Base-by-base conservation (phyloP, 2,329 filamentous ascomycete genomes). In the Talaromyces funiculosus region DNA sequence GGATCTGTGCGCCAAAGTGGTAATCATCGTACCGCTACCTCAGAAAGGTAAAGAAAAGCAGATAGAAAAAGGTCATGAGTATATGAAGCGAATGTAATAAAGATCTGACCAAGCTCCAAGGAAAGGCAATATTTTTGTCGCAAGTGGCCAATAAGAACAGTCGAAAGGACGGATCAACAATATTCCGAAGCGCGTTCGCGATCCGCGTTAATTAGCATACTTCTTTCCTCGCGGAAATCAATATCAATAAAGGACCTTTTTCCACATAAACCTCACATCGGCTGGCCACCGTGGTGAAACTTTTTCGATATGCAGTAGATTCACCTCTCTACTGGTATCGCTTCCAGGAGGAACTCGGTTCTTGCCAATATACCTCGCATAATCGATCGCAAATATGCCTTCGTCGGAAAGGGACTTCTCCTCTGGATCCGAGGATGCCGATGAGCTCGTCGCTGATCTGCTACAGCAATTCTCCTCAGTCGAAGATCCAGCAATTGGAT, bases 361-460 rank as follows among this genome's bases (percentile, higher is more conserved):
- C 14, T n/a, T 35, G 29, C 14, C 43, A 49, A 58, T 38, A 22
- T 16, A 7, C 10, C 18, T 18, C 22, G n/a, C 26, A 29, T 59
- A 20, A 31, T 53, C 22, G 20, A 24, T 26, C n/a, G 24, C 42
- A n/a, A 42, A 22, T 31, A 61, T 61, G 59, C 24, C 42, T 42
- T 35, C 53, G 9, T 49, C 33, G 22, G 40, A 51, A 18, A 57
- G 45, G 24, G 38, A 31, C 18, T 58, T 58, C 45, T 57, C 64
- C 20, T 63, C 67, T n/a, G 47, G 24, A 2, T 62, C 65, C n/a
- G 64, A 65, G 5, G 63, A 66, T 53, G 63, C 63, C 12, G 62
- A 66, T 40, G 63, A 64, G 26, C 57, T 65, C 6, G 66, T 67
- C 14, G 59, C 59, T 18, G 64, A 67, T 31, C 61, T 66, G n/a